These are phyloP conservation scores for Sphaerulina musiva DNA, from an alignment of 2,329 filamentous ascomycete species.

Conservation along the genomic window DNA sequence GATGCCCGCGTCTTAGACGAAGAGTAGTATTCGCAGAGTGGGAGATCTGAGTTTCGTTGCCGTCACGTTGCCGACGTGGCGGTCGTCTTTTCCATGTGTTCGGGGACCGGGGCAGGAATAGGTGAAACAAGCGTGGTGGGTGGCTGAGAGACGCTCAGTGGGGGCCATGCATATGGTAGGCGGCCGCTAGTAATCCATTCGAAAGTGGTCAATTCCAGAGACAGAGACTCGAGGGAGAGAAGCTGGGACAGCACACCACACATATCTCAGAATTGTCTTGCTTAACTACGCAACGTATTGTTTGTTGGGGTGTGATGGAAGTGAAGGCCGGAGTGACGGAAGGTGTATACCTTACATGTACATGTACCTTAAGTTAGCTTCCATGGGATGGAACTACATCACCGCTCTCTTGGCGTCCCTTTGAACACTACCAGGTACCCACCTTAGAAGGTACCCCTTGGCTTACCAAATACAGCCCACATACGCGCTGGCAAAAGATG, in stretches of 20 bases:
- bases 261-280: too few species aligned
- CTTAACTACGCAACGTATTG: too few species aligned
- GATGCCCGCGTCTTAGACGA: slow-evolving; percentile 1
- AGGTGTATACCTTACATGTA: too few species aligned
- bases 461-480: background rate
- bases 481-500: background rate
- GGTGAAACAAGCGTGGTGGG: slow-evolving; percentile 5
- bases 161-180: background rate
- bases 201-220: background rate
- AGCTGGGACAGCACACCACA: background rate
- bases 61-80: background rate
- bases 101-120: background rate
- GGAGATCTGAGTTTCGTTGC: background rate
- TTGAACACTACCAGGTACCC: too few species aligned
- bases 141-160: background rate
- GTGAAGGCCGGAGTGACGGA: too few species aligned
- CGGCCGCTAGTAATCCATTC: slow-evolving; percentile 1
- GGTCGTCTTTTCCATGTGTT: background rate
- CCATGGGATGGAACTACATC: too few species aligned
- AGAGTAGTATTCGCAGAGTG: slow-evolving; percentile 1
- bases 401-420: too few species aligned
- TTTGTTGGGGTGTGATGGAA: too few species aligned
- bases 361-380: too few species aligned
- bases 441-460: too few species aligned
- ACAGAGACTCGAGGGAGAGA: background rate